These are phyloP conservation scores for Ceratobasidium papillatum DNA, from an alignment of 1,284 basidiomycete genomes.

Conservation along the genomic window DNA sequence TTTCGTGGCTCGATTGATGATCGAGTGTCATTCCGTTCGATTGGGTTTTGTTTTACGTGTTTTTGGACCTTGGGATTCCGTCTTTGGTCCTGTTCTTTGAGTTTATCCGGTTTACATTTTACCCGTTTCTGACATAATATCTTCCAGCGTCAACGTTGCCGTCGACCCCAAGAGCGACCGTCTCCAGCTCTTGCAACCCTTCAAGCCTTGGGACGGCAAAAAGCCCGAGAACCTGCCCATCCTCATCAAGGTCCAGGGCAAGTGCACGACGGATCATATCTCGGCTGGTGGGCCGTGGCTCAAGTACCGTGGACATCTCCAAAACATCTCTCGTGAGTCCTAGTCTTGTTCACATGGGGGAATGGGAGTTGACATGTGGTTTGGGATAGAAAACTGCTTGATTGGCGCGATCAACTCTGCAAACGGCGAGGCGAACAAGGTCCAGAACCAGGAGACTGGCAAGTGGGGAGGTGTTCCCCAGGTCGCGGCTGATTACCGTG, in stretches of 20 bases:
- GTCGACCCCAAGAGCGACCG: conserved; percentile 92
- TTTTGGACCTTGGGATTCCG: neutral
- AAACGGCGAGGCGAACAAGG: conserved; percentile 95
- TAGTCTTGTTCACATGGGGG: neutral
- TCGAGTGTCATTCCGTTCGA: neutral
- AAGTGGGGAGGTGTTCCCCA: conserved; percentile 88
- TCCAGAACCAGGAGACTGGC: conserved; percentile 91
- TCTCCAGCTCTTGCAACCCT: conserved; percentile 93
- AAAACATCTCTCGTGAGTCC: conserved; percentile 91
- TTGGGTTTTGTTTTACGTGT: conserved; percentile 1
- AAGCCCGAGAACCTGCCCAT: conserved; percentile 89
- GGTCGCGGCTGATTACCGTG: conserved; percentile 88
- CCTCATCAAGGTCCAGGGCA: conserved; percentile 98
- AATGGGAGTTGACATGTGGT: neutral
- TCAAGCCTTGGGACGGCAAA: conserved; percentile 94
- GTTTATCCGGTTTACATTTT: neutral
- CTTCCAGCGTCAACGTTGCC: conserved; percentile 76
- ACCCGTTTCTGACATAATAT: neutral
- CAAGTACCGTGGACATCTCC: conserved; percentile 98
- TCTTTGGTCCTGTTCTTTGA: neutral
- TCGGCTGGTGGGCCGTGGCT: conserved; percentile 98
- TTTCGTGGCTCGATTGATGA: conserved; percentile 12
- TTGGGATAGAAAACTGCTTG: conserved; percentile 83
- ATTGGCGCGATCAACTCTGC: conserved; percentile 97
- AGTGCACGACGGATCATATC: conserved; percentile 96